Evolutionary conservation across 2,329 filamentous ascomycete genomes (phyloP).

Genomic region (Penicillium sp.): DNA sequence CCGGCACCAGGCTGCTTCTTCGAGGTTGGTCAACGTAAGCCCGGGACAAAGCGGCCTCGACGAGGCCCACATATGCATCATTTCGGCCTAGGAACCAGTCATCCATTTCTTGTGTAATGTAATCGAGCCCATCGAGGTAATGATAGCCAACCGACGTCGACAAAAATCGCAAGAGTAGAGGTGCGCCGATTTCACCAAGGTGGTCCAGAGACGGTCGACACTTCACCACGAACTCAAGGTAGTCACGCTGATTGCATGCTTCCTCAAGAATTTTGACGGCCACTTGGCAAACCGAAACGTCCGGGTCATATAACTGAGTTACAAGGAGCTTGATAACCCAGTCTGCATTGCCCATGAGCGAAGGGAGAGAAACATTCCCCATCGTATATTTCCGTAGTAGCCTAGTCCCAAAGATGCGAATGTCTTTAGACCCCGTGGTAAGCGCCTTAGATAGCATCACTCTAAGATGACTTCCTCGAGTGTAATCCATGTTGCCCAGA

Average conservation of each 20-base stretch:
- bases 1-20: constrained; percentile 55
- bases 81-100: constrained; percentile 99
- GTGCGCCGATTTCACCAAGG: constrained; percentile 93
- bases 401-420: constrained; percentile 87
- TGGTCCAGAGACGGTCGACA: constrained; percentile 94
- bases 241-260: constrained; percentile 88
- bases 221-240: constrained; percentile 94
- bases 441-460: constrained; percentile 93
- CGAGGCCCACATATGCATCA: constrained; percentile 90
- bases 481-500: constrained; percentile 90
- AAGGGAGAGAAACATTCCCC: constrained; percentile 51
- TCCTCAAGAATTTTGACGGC: constrained; percentile 98
- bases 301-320: constrained; percentile 96
- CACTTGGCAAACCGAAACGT: constrained; percentile 94
- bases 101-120: constrained; percentile 99
- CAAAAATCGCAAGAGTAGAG: constrained; percentile 86
- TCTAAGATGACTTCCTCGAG: constrained; percentile 82
- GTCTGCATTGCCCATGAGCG: constrained; percentile 70
- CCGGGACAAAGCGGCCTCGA: constrained; percentile 92
- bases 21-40: constrained; percentile 67
- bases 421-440: constrained; percentile 87
- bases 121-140: constrained; percentile 94
- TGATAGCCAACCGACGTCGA: constrained; percentile 97
- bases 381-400: constrained; percentile 85
- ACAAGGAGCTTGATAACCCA: constrained; percentile 98